A percentile compares a stretch with the other conserved stretches of the same genome.
Evolutionary conservation across 495 filamentous ascomycete species (phyloP).

Genomic region (Xylona heveae): DNA sequence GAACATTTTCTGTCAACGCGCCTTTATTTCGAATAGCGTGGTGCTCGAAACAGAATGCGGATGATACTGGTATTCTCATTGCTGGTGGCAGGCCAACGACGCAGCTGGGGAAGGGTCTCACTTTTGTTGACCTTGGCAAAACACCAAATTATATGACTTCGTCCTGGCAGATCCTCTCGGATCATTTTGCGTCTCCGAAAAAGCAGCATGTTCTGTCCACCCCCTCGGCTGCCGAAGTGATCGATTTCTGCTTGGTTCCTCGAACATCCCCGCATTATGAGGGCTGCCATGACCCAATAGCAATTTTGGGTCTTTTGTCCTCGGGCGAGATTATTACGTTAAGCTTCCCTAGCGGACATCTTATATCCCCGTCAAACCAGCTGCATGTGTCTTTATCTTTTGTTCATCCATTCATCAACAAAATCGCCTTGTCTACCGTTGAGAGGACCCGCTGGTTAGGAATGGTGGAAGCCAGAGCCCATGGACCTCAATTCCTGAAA

Average conservation of each 20-base stretch:
- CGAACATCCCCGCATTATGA: constrained; percentile 63
- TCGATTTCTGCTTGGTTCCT: constrained; percentile 70
- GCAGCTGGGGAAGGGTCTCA: constrained; percentile 48
- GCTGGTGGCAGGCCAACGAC: constrained; percentile 53
- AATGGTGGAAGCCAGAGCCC: constrained; percentile 53
- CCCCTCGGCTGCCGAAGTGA: constrained; percentile 55
- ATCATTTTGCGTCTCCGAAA: constrained; percentile 55
- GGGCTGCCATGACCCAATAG: constrained; percentile 76
- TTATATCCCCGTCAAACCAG: constrained; percentile 78
- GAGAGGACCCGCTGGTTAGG: constrained; percentile 71
- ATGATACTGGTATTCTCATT: constrained; percentile 77
- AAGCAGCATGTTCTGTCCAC: constrained; percentile 46
- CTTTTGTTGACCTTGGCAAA: constrained; percentile 68
- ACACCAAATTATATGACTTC: constrained; percentile 84
- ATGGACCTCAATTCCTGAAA: constrained; percentile 50
- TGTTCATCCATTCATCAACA: constrained; percentile 70
- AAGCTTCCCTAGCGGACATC: constrained; percentile 77
- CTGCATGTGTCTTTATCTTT: constrained; percentile 65
- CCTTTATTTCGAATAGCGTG: constrained; percentile 62
- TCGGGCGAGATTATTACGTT: constrained; percentile 77
- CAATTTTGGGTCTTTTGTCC: constrained; percentile 51
- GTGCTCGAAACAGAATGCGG: constrained; percentile 81
- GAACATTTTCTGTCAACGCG: constrained; percentile 32
- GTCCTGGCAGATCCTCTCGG: constrained; percentile 58
- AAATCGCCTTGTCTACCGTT: constrained; percentile 40